Base-by-base conservation (phyloP, 768 basidiomycete genomes). In the Arthromyces matolae region DNA sequence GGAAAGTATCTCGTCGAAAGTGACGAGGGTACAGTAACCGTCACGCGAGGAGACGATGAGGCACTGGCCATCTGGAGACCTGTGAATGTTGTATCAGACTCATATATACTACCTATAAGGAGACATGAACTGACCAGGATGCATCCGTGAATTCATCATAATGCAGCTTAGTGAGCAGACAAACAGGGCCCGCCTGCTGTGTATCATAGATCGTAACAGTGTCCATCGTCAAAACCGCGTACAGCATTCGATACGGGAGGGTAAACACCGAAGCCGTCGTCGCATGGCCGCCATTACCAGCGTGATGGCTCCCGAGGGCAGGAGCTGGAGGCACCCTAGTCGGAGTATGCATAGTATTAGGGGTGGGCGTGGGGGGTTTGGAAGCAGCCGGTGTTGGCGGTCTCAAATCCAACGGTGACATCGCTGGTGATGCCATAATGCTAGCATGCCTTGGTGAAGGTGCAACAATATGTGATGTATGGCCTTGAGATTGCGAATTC, bases 81-180 rank as follows among this genome's bases (percentile, higher is more conserved):
- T 98, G 31, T 23, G 23, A 50, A 23, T 5, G 3, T 14, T 22
- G 24, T 32, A 14, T 19, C 13, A 19, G 28, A 3, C n/a, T 13
- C 8, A 7, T 25, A 25, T 18, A 16, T n/a, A n/a, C n/a, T n/a
- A n/a, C n/a, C n/a, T n/a, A n/a, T n/a, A 25, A 33, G n/a, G 13
- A 27, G 4, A 18, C 19, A 7, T 13, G 23, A 9, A 57, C 89
- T 33, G 59, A 97, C 96, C 96, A 99, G 33, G 86, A 82, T 68
- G 96, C 75, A 69, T 99, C 96, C 6, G 96, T 98, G 62, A 98
- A 98, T 59, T 95, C 92, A 52, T 95, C 93, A 64, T 96, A 98
- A 68, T 99, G 96, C 52, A 98, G 69, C 60, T 94, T 95, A 23
- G 88, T 91, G 54, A 99, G 78, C 58, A 98, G 71, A 59, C 92